Conservation (phyloP, 208 protist species). For the Phytomonas francai region DNA sequence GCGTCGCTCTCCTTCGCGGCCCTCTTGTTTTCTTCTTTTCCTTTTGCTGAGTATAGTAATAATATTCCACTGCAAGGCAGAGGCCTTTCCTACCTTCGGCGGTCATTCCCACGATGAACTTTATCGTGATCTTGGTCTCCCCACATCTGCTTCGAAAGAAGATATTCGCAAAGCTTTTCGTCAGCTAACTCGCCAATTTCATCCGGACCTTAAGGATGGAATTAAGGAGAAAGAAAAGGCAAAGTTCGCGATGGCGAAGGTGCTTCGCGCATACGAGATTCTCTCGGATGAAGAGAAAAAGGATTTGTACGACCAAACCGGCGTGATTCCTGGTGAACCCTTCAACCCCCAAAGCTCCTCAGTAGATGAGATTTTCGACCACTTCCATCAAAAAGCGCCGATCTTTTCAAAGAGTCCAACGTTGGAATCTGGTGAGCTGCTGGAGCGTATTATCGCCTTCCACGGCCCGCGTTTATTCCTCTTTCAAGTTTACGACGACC, state of each 20-base stretch:
- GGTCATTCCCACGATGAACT: slow-evolving; percentile 16
- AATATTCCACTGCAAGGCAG: too few species aligned
- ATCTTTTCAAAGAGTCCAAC: slow-evolving; percentile 71
- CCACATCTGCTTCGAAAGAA: slow-evolving; percentile 29
- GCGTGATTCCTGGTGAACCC: slow-evolving; percentile 57
- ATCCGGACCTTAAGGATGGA: slow-evolving; percentile 87
- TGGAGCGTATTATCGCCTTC: slow-evolving; percentile 54
- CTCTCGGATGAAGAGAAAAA: slow-evolving; percentile 64
- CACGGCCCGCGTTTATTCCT: slow-evolving; percentile 59
- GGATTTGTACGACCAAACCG: slow-evolving; percentile 59
- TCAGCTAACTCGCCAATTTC: slow-evolving; percentile 53
- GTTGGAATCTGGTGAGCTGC: slow-evolving; percentile 24
- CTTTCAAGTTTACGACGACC: slow-evolving; percentile 72
- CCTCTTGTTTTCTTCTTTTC: background rate
- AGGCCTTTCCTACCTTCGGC: too few species aligned
- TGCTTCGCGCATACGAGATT: slow-evolving; percentile 75
- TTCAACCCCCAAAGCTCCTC: slow-evolving; percentile 22
- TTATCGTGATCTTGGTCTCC: slow-evolving; percentile 66
- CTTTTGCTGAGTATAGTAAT: too few species aligned
- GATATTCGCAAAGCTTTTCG: slow-evolving; percentile 82
- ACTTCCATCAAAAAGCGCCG: slow-evolving; percentile 61
- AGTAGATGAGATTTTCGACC: slow-evolving; percentile 57
- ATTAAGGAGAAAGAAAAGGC: slow-evolving; percentile 77
- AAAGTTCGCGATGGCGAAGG: slow-evolving; percentile 72
- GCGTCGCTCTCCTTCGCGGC: background rate